Percentiles rank a stretch among this genome's conserved stretches.
Evolutionary conservation across 2,329 filamentous ascomycete genomes (phyloP).

Genomic region (Epichloe uncinata): DNA sequence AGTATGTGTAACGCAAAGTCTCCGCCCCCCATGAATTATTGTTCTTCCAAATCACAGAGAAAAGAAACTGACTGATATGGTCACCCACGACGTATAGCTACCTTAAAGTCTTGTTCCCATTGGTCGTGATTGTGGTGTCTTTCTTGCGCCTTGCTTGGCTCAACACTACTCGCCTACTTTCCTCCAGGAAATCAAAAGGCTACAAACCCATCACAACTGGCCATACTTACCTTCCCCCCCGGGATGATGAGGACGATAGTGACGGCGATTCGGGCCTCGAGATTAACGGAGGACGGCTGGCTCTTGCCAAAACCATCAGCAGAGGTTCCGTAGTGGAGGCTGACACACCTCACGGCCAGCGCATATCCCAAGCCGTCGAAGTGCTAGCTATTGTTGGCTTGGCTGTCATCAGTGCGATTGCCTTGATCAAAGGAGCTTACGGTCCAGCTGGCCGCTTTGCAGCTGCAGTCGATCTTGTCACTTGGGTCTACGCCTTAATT

Average conservation of each 20-base stretch:
- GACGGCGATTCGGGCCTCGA: conserved; percentile 45
- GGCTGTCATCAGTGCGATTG: conserved; percentile 53
- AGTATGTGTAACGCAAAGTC: conserved; percentile 38
- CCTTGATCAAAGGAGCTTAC: conserved; percentile 48
- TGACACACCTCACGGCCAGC: conserved; percentile 62
- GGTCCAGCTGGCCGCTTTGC: conserved; percentile 43
- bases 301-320: conserved; percentile 47
- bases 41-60: neutral
- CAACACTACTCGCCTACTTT: conserved; percentile 37
- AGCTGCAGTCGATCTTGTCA: conserved; percentile 52
- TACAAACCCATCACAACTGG: conserved; percentile 42
- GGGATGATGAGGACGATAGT: conserved; percentile 38
- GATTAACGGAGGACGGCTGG: conserved; percentile 43
- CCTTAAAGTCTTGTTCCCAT: conserved; percentile 60
- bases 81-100: conserved; percentile 14
- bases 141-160: conserved; percentile 51
- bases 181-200: conserved; percentile 34
- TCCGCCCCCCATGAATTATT: neutral
- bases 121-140: conserved; percentile 57
- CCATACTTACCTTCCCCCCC: conserved; percentile 37
- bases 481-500: conserved; percentile 70
- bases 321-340: conserved; percentile 54
- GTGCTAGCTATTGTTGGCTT: conserved; percentile 60
- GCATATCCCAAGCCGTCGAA: conserved; percentile 58
- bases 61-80: neutral